Evolutionary conservation across 768 basidiomycete species (phyloP).

Genomic region (Naganishia kalamii): DNA sequence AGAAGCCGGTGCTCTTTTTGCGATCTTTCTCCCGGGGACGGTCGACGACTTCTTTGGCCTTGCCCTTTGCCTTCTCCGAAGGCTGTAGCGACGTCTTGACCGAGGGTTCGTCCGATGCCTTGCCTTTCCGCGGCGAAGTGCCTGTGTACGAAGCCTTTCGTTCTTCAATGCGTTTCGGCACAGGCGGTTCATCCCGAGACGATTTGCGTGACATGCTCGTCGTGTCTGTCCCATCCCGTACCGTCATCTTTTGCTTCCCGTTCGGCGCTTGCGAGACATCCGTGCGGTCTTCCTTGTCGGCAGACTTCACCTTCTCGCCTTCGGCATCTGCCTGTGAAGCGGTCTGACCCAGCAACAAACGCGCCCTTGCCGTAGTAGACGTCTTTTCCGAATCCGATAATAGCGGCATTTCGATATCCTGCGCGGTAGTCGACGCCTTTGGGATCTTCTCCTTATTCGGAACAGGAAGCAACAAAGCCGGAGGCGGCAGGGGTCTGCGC

Average conservation of each 20-base stretch:
- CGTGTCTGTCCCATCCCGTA: neutral
- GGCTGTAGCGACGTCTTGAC: neutral
- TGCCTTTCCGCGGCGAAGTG: neutral
- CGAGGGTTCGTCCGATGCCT: slow-evolving; percentile 20
- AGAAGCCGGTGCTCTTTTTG: neutral
- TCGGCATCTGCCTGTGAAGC: neutral
- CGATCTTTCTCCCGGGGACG: neutral
- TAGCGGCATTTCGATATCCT: neutral
- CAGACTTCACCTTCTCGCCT: neutral
- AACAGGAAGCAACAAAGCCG: neutral
- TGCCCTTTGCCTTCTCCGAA: neutral
- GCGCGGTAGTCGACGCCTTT: neutral
- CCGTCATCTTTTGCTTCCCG: neutral
- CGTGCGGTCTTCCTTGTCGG: neutral
- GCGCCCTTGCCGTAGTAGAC: neutral
- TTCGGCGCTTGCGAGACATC: neutral
- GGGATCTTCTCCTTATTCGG: neutral
- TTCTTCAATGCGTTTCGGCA: neutral
- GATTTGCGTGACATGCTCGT: neutral
- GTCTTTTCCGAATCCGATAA: neutral
- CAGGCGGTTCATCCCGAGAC: neutral
- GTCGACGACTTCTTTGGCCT: neutral
- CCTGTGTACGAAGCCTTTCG: neutral
- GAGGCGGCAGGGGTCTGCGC: neutral
- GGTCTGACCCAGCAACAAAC: neutral